Conservation (phyloP, 140 eudicot species). For the Ambrosia hybrid region DNA sequence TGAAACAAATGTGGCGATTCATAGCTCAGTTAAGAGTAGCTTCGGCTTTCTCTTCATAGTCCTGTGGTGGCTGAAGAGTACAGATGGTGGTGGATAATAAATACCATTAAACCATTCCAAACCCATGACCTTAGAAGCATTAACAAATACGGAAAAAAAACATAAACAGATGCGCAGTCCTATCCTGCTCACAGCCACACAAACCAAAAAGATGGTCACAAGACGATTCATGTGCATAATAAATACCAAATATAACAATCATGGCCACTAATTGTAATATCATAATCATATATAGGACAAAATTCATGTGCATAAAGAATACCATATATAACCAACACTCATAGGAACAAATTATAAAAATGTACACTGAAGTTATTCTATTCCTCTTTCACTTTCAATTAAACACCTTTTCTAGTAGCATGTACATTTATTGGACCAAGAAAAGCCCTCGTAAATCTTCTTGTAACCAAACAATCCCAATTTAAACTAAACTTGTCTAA, state of each 20-base stretch:
- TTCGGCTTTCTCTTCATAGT: no score
- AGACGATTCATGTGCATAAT: no score
- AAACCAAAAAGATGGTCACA: slow-evolving; percentile 2
- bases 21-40: no score
- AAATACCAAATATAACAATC: not conserved
- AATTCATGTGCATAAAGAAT: slow-evolving; percentile 12
- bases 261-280: not conserved
- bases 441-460: slow-evolving; percentile 74
- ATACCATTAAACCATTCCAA: no score
- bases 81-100: no score
- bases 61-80: no score
- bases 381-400: slow-evolving; percentile 88
- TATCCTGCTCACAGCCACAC: slow-evolving; percentile 60
- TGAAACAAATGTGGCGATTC: no score
- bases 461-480: slow-evolving; percentile 43
- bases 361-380: slow-evolving; percentile 73
- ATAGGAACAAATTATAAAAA: not conserved
- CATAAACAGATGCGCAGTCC: slow-evolving; percentile 76
- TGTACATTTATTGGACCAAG: slow-evolving; percentile 89
- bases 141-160: slow-evolving; percentile 67
- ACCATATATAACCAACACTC: not conserved
- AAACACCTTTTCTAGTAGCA: slow-evolving; percentile 83
- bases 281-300: not conserved
- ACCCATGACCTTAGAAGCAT: slow-evolving; percentile 57
- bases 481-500: slow-evolving; percentile 1